A percentile compares a stretch with the other conserved stretches of the same genome.
Conservation (phyloP, 345 rosid genomes). For the Euphorbia pulcherrima region DNA sequence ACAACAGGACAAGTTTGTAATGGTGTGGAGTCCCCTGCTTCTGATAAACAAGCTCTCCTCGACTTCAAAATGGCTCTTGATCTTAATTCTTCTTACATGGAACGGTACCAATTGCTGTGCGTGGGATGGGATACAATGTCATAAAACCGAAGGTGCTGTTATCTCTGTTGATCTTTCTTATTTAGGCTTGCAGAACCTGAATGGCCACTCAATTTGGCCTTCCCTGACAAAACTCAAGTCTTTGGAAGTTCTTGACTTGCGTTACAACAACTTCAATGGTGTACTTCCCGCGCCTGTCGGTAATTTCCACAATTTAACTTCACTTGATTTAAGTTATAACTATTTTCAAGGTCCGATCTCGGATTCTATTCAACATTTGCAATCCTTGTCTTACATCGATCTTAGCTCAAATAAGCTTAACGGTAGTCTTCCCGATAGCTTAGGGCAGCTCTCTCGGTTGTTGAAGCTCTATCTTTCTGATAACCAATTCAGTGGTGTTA, state of each 20-base stretch:
- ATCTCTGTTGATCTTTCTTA: background rate
- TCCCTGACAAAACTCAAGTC: constrained; percentile 32
- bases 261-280: constrained; percentile 15
- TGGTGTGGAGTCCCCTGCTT: background rate
- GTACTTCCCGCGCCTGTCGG: constrained; percentile 19
- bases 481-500: constrained; percentile 37
- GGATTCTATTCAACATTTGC: constrained; percentile 34
- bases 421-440: constrained; percentile 42
- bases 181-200: background rate
- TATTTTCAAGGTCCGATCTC: constrained; percentile 28
- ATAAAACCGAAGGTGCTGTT: background rate
- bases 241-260: constrained; percentile 35
- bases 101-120: background rate
- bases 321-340: too few relatives aligned
- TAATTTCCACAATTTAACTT: background rate
- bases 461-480: constrained; percentile 26
- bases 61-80: background rate
- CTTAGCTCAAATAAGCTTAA: constrained; percentile 42
- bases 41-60: background rate
- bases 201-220: constrained; percentile 36
- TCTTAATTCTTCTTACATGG: background rate
- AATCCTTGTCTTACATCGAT: constrained; percentile 29
- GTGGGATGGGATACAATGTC: background rate
- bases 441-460: constrained; percentile 40
- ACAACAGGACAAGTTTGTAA: background rate